phyloP scores from a whole-genome alignment of 805 yeast genomes.

The Hanseniaspora guilliermondii region DNA sequence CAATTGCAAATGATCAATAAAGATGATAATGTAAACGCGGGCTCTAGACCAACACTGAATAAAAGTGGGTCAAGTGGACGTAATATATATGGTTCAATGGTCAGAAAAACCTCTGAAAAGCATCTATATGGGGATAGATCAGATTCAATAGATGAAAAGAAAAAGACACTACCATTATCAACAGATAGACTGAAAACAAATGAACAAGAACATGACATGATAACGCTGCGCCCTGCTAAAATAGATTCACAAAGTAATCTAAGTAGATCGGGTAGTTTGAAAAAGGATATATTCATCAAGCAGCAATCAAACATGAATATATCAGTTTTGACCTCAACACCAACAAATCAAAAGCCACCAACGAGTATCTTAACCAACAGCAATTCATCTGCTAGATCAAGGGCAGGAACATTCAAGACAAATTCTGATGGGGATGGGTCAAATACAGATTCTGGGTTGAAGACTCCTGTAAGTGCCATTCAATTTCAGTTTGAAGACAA shows the following conservation, averaged over 20 bases:
- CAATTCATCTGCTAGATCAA: not conserved
- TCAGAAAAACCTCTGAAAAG: conserved; percentile 14
- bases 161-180: not conserved
- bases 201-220: not conserved
- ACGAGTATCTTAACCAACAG: not conserved
- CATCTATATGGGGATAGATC: conserved; percentile 8
- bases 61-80: conserved; percentile 3
- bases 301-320: not conserved
- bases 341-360: conserved; percentile 6
- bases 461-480: conserved; percentile 23
- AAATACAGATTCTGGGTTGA: not conserved
- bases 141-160: not conserved
- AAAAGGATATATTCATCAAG: not conserved
- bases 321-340: not conserved
- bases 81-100: conserved; percentile 11
- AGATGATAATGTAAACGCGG: not conserved
- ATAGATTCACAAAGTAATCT: not conserved
- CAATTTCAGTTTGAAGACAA: conserved; percentile 38
- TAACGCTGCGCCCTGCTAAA: not conserved
- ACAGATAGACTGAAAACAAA: not conserved
- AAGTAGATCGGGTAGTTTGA: not conserved
- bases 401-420: not conserved
- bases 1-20: not conserved
- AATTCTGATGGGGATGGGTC: not conserved
- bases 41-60: not conserved